Base-by-base conservation (phyloP, 108 stramenopile species). In the Mediolabrus comicus region DNA sequence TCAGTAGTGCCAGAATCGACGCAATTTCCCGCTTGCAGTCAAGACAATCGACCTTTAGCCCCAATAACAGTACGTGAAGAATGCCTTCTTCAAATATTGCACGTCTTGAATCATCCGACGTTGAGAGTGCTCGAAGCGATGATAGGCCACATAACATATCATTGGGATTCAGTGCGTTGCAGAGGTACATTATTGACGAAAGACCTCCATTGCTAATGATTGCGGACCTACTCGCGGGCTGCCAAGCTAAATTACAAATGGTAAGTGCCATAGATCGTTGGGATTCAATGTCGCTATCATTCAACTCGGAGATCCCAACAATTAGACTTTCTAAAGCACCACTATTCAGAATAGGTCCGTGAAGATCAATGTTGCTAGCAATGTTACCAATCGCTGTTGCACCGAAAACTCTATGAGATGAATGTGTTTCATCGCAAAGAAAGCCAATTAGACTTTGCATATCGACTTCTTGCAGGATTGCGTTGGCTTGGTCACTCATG, bases 331-430 rank as follows among this genome's bases (percentile, higher is more conserved):
- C 70, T 29, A 93, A 53, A 3, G 87, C 90, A 19, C 91, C 92
- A 28, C 62, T 74, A 14, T 83, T 52, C 24, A 91, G 65, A 27
- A 93, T 62, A 26, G 59, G 53, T 4, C 61, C 73, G 31, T 91
- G 92, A 4, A 90, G 72, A 30, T 30, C 56, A 16, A 55, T 51
- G 51, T 89, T 71, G 29, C 82, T 65, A 46, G 92, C 91, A 53
- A 94, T 83, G 85, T 95, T 95, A 16, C 94, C 94, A 11, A 95
- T 81, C 13, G 91, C 78, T 2, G 94, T 79, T 22, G 92, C 92
- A n/a, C 91, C 94, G 54, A 93, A 95, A n/a, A 93, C 83, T 35
- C 89, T 60, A 77, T 90, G 88, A 22, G 92, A 89, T 8, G 87
- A 69, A 62, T 91, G 91, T 14, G 87, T 80, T 46, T 46, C 46